Evolutionary conservation across 331 rosid species (phyloP).

Genomic region (Pyrus hybrid): DNA sequence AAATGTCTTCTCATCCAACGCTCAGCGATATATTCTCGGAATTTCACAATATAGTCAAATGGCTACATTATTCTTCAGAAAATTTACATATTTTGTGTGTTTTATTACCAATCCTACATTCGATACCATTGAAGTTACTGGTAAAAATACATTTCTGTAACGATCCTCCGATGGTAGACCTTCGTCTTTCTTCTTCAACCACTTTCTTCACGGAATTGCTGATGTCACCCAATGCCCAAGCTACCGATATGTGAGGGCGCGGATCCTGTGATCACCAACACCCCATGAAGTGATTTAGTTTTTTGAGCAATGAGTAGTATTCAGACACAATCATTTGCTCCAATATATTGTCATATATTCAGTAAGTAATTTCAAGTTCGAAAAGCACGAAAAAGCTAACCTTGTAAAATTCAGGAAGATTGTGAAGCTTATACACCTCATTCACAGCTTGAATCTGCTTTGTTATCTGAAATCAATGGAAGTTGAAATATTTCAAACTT

Average conservation of each 20-base stretch:
- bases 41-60: background rate
- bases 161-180: constrained; percentile 20
- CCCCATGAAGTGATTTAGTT: background rate
- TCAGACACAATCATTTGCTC: background rate
- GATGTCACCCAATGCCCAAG: constrained; percentile 71
- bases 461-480: constrained; percentile 49
- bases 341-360: background rate
- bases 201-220: constrained; percentile 39
- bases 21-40: background rate
- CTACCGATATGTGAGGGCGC: constrained; percentile 82
- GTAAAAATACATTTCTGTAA: constrained; percentile 36
- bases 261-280: constrained; percentile 47
- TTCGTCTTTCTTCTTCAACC: constrained; percentile 42
- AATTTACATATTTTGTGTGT: constrained; percentile 43
- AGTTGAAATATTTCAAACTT: background rate
- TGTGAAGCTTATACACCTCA: constrained; percentile 78
- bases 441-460: constrained; percentile 69
- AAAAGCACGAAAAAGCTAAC: constrained; percentile 17
- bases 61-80: constrained; percentile 17
- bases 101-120: constrained; percentile 68
- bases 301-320: background rate
- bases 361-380: no score
- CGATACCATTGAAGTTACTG: constrained; percentile 59
- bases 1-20: background rate
- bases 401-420: constrained; percentile 88